Base-by-base conservation (phyloP, 2,329 filamentous ascomycete genomes). In the Ceratocystis huliohia region DNA sequence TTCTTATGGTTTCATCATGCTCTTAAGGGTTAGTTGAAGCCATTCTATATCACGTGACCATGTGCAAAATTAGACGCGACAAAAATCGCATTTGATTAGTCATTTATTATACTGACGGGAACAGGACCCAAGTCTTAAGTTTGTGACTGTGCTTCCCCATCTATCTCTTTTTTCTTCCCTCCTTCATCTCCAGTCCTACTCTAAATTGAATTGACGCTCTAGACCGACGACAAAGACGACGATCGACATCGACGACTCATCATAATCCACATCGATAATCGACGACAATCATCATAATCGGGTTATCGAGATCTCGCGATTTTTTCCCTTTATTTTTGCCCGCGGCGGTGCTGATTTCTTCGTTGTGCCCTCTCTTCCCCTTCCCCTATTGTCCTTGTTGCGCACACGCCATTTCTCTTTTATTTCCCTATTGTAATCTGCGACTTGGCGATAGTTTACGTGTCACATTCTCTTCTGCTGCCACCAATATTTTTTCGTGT, bases 371-470 rank as follows among this genome's bases (percentile, higher is more conserved):
- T 41, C 37, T 41, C 37, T 41, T 41, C 37, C 37, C 53, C 28
- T 25, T 57, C 5, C 30, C 10, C 20, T 56, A 56, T 33, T 37
- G 33, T 64, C 17, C 44, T 37, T 17, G 62, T 25, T 33, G 48
- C 37, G 45, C 53, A 28, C 53, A 30, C 22, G 8, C 70, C 73
- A 70, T 72, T 22, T 72, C 72, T 68, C 71, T 70, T 73, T 71
- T 72, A 72, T 70, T 71, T 72, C 72, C 70, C 72, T 75, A 75
- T 72, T 76, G 78, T 77, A 80, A 80, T 80, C 45, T 44, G 45
- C 46, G 17, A 30, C 65, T 67, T 48, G 66, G 69, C 69, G 69
- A 67, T 68, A 65, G 63, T 30, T 41, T 63, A 48, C 57, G 48
- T 50, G 48, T 20, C 48, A 50, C 48, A 17, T 48, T 20, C 22